These are phyloP conservation scores for Glaciozyma antarctica DNA, from an alignment of 768 basidiomycete genomes.

Conservation along the genomic window DNA sequence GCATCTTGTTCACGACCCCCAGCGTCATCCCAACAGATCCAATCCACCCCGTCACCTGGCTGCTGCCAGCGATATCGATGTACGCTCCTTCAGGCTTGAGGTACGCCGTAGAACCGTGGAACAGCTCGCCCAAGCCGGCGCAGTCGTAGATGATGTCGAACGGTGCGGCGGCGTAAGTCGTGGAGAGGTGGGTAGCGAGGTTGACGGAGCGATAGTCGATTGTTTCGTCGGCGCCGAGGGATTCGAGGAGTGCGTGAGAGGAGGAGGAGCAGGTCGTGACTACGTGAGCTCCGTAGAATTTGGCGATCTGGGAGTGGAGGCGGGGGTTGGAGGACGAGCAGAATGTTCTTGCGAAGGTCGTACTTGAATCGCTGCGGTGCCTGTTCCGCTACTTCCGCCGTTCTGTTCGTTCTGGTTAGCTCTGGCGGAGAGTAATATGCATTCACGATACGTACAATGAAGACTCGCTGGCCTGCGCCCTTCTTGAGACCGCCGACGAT, in stretches of 20 bases:
- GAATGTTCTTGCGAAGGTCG: neutral
- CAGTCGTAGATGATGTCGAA: slow-evolving; percentile 57
- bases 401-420: slow-evolving; percentile 1
- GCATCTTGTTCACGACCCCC: slow-evolving; percentile 38
- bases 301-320: slow-evolving; percentile 8
- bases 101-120: slow-evolving; percentile 47
- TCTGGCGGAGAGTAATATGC: too few relatives aligned
- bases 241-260: slow-evolving; percentile 13
- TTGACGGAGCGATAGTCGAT: slow-evolving; percentile 19
- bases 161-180: neutral
- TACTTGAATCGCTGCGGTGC: slow-evolving; percentile 13
- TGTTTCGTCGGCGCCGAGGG: slow-evolving; percentile 9
- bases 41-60: neutral
- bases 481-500: slow-evolving; percentile 35
- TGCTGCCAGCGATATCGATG: slow-evolving; percentile 43
- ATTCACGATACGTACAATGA: slow-evolving; percentile 22
- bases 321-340: too few relatives aligned
- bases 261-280: slow-evolving; percentile 20
- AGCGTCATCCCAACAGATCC: neutral
- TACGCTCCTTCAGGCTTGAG: slow-evolving; percentile 46
- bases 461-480: slow-evolving; percentile 14
- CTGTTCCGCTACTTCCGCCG: slow-evolving; percentile 19
- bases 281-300: slow-evolving; percentile 21
- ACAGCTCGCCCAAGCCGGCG: slow-evolving; percentile 39
- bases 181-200: slow-evolving; percentile 6